A percentile compares a stretch with the other conserved stretches of the same genome.
Conservation (phyloP, 2,329 filamentous ascomycete species). For the Lachnellula arida region DNA sequence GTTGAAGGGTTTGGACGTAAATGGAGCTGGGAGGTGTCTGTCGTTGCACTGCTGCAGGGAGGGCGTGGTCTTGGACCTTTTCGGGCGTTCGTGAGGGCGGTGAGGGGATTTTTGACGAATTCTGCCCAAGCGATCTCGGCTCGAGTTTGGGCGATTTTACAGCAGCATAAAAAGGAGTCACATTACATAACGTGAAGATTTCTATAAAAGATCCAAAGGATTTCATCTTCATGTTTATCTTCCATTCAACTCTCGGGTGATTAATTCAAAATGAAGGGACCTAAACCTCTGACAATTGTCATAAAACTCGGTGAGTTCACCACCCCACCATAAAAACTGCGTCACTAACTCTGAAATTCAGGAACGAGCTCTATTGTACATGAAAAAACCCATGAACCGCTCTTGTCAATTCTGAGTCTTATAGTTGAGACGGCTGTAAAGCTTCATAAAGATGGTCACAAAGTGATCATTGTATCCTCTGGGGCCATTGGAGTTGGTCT, state of each 20-base stretch:
- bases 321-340: not conserved
- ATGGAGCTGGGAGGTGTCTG: not conserved
- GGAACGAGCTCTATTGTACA: constrained; percentile 99
- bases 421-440: constrained; percentile 93
- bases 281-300: constrained; percentile 58
- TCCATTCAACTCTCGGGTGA: not conserved
- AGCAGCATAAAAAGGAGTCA: not conserved
- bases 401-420: constrained; percentile 82
- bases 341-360: constrained; percentile 36
- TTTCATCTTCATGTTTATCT: not conserved
- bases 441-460: constrained; percentile 84
- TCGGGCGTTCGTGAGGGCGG: not conserved
- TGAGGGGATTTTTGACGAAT: not conserved
- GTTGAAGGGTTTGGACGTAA: not conserved
- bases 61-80: constrained; percentile 10
- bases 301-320: constrained; percentile 58
- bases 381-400: constrained; percentile 88
- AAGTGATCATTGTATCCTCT: constrained; percentile 93
- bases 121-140: constrained; percentile 1
- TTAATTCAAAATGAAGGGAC: constrained; percentile 43
- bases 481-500: constrained; percentile 94
- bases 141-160: not conserved
- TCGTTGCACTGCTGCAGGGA: not conserved
- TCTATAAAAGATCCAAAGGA: not conserved
- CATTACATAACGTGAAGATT: not conserved